phyloP scores from a whole-genome alignment of 345 rosid genomes.

The Firmiana major region DNA sequence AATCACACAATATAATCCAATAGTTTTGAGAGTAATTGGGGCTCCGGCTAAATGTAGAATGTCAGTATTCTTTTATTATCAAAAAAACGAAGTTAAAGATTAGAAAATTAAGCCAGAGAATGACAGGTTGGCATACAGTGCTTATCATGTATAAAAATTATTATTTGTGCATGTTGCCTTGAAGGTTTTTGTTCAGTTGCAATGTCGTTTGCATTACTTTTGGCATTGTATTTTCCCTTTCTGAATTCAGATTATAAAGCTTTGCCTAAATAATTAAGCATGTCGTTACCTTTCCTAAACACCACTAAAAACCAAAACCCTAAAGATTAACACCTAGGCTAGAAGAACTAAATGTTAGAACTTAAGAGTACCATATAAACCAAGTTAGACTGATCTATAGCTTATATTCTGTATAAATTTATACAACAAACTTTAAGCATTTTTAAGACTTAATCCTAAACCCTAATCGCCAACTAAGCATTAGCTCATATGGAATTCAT shows the following conservation, averaged over 20 bases:
- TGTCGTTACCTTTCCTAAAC: neutral
- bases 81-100: neutral
- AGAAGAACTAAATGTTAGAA: neutral
- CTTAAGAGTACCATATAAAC: neutral
- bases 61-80: neutral
- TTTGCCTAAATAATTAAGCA: neutral
- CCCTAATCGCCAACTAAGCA: too few species aligned
- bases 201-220: conserved; percentile 1
- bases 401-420: neutral
- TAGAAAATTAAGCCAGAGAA: neutral
- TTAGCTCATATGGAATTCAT: too few species aligned
- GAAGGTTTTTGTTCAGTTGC: conserved; percentile 1
- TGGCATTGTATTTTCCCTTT: neutral
- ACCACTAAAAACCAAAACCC: neutral
- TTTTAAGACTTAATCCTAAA: too few species aligned
- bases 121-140: neutral
- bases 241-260: neutral
- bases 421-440: too few species aligned
- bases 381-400: neutral
- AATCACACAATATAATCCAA: neutral
- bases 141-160: neutral
- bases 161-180: neutral
- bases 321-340: neutral
- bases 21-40: neutral
- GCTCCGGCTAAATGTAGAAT: neutral